These are phyloP conservation scores for Diaporthe amygdali DNA, from an alignment of 2,329 filamentous ascomycete genomes.

Conservation along the genomic window DNA sequence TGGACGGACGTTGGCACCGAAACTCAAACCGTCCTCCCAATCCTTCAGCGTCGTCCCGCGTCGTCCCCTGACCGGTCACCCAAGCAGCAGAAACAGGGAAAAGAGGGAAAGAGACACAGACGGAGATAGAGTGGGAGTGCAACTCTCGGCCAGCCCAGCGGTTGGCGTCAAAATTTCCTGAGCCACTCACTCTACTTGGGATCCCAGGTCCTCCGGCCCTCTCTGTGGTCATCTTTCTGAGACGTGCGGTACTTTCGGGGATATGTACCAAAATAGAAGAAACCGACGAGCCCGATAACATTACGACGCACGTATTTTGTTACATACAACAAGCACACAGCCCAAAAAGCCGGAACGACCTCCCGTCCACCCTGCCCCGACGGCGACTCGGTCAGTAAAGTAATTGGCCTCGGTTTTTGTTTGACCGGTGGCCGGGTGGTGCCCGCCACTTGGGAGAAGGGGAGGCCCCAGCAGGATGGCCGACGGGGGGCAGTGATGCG, in stretches of 20 bases:
- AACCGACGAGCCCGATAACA: background rate
- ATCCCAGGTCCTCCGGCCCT: background rate
- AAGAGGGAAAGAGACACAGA: background rate
- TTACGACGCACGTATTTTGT: background rate
- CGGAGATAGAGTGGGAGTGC: background rate
- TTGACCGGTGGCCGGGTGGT: background rate
- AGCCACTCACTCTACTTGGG: background rate
- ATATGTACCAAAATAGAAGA: background rate
- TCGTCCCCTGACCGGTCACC: background rate
- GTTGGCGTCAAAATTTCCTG: background rate
- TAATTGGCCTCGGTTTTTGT: background rate
- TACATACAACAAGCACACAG: background rate
- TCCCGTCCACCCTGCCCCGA: background rate
- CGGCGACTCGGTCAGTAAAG: background rate
- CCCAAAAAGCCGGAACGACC: background rate
- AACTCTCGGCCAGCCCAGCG: background rate
- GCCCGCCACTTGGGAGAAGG: background rate
- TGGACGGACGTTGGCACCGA: background rate
- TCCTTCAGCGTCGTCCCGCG: background rate
- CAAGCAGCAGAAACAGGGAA: background rate
- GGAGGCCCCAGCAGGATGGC: background rate
- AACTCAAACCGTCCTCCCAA: background rate
- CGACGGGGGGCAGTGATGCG: no score
- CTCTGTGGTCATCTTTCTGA: background rate
- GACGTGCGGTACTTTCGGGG: constrained; percentile 2